phyloP scores from a whole-genome alignment of 1,139 yeast species.

The Taphrina pruni region DNA sequence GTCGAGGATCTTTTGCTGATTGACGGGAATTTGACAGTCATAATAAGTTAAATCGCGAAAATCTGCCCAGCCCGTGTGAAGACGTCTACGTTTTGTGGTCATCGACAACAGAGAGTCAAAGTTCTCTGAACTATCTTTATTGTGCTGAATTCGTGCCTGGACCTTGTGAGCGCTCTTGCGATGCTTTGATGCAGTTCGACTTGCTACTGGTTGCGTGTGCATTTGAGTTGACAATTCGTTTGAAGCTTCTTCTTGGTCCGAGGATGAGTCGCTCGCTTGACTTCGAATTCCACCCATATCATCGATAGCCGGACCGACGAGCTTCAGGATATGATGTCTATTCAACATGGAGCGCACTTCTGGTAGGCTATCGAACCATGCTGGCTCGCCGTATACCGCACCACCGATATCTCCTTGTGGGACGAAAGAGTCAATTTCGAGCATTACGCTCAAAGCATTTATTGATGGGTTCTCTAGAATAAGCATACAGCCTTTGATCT shows the following conservation, averaged over 20 bases:
- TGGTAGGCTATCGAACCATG: background rate
- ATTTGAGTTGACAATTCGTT: background rate
- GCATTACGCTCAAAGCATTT: background rate
- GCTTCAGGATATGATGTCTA: background rate
- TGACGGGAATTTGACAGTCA: conserved; percentile 20
- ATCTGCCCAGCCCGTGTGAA: conserved; percentile 36
- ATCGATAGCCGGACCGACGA: background rate
- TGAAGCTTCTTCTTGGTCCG: background rate
- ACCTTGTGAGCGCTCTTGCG: background rate
- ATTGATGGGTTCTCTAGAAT: background rate
- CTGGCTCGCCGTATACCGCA: conserved; percentile 27
- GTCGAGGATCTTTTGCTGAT: conserved; percentile 24
- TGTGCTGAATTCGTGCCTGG: background rate
- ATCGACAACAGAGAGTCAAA: background rate
- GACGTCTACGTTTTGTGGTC: background rate
- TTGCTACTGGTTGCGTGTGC: background rate
- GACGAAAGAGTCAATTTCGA: conserved; percentile 15
- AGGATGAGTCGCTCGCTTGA: conserved; percentile 20
- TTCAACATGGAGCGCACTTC: background rate
- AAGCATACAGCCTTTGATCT: background rate
- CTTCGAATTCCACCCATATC: conserved; percentile 27
- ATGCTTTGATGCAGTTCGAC: background rate
- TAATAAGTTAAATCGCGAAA: conserved; percentile 29
- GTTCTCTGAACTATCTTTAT: background rate
- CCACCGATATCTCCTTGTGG: conserved; percentile 25